Conservation (phyloP, 768 basidiomycete species). For the Leccinum truebloodii region DNA sequence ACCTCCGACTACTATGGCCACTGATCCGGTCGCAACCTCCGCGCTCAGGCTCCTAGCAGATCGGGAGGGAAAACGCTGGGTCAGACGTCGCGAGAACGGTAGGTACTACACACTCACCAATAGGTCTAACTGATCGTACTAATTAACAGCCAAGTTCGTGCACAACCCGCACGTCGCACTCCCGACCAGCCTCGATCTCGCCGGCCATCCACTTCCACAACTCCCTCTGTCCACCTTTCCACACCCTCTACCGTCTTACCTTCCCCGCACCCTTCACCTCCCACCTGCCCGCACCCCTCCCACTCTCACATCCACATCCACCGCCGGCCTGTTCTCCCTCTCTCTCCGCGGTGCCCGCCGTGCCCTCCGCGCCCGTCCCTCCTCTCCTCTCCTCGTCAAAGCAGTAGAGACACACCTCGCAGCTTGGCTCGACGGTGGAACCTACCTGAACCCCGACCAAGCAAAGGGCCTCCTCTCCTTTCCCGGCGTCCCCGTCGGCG, state of each 20-base stretch:
- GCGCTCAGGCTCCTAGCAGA: conserved; percentile 36
- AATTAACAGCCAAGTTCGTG: conserved; percentile 57
- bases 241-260: conserved; percentile 68
- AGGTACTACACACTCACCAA: not conserved
- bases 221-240: conserved; percentile 64
- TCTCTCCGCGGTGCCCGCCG: conserved; percentile 75
- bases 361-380: conserved; percentile 55
- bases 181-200: conserved; percentile 61
- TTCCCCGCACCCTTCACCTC: conserved; percentile 58
- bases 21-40: not conserved
- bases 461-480: conserved; percentile 26
- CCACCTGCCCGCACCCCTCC: conserved; percentile 45
- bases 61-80: conserved; percentile 78
- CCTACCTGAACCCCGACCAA: conserved; percentile 54
- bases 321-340: conserved; percentile 75
- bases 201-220: conserved; percentile 40
- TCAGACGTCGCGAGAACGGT: conserved; percentile 79
- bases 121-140: too few species aligned
- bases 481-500: conserved; percentile 51
- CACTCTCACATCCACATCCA: conserved; percentile 53
- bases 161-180: conserved; percentile 71
- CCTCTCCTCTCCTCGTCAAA: conserved; percentile 59
- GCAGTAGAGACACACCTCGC: conserved; percentile 66
- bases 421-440: conserved; percentile 64
- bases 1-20: too few species aligned